Evolutionary conservation across 306 rosid genomes (phyloP), one percentile per base, ranked within the genome.

Genomic region (Trifolium subterraneum): DNA sequence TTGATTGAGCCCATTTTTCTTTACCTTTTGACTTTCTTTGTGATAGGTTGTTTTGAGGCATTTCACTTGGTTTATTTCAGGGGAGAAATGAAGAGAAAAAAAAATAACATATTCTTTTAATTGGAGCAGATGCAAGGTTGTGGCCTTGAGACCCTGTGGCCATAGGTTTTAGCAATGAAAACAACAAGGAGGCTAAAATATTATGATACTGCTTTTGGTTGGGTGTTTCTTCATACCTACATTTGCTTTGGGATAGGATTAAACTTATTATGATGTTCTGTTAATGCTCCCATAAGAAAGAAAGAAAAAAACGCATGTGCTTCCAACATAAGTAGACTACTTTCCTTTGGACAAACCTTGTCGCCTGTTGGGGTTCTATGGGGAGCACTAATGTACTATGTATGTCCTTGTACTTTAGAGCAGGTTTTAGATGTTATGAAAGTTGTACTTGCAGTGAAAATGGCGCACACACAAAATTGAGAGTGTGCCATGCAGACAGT

Each of bases 41-140:
- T 10, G 39, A 36, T 36, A 8, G 47, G 25, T 59, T 67, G 39
- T 51, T 68, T 62, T 45, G 38, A 33, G 48, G 63, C 62, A 31
- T 39, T 47, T 64, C 15, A 19, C 29, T 60, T 60, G 69, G 47
- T 72, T 72, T 35, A 72, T 44, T 71, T 72, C 31, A 72, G 55
- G 29, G 47, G 9, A 3, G 10, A 18, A 25, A 60, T 29, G 51
- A 41, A 47, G 38, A n/a, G 6, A 31, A 36, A 36, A 8, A 36
- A 36, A 7, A 36, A 36, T 36, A 1, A 36, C 7, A 36, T 35
- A 35, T 35, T 36, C 39, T 36, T 36, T 36, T 36, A 36, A 8
- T 36, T 8, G 9, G 39, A 36, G 39, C 10, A 36, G 7, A 35
- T 35, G 8, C 38, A 35, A 6, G 9, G 8, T 7, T 35, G 38